Evolutionary conservation across 1,284 basidiomycete species (phyloP).

Genomic region (Amylostereum chailletii): DNA sequence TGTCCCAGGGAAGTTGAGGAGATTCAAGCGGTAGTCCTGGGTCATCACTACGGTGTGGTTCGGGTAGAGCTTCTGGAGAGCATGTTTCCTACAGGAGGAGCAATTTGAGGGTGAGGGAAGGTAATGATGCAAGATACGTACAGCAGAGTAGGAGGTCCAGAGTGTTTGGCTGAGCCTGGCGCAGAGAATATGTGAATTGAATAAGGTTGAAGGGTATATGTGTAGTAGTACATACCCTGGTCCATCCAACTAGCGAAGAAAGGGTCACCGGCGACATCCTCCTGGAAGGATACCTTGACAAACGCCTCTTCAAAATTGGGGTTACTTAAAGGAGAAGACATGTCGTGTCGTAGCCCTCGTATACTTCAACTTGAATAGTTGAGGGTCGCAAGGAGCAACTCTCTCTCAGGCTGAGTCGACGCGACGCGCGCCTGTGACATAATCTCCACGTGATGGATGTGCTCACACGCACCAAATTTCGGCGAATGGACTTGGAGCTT

Average conservation of each 20-base stretch:
- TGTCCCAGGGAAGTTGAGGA: constrained; percentile 46
- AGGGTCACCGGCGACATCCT: constrained; percentile 21
- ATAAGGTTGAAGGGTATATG: neutral
- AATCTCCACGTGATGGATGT: too few species aligned
- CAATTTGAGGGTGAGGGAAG: neutral
- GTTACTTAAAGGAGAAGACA: neutral
- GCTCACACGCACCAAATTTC: neutral
- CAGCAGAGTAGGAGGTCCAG: constrained; percentile 6
- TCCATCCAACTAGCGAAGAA: constrained; percentile 43
- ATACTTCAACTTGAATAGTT: too few species aligned
- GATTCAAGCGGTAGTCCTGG: constrained; percentile 32
- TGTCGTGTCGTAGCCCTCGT: neutral
- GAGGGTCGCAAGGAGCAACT: too few species aligned
- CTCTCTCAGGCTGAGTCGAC: too few species aligned
- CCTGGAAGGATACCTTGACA: constrained; percentile 38
- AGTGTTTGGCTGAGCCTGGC: constrained; percentile 7
- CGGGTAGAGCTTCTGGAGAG: constrained; percentile 51
- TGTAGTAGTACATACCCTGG: constrained; percentile 35
- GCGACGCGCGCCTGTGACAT: too few species aligned
- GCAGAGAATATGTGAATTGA: neutral
- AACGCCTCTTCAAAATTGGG: constrained; percentile 30
- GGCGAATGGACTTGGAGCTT: too few species aligned
- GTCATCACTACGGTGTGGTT: constrained; percentile 51
- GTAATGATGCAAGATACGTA: constrained; percentile 1
- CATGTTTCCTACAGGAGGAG: constrained; percentile 31